Percentiles rank a stretch among this genome's conserved stretches.
Conservation (phyloP, 2,329 filamentous ascomycete genomes). For the Diaporthe aspalathi region DNA sequence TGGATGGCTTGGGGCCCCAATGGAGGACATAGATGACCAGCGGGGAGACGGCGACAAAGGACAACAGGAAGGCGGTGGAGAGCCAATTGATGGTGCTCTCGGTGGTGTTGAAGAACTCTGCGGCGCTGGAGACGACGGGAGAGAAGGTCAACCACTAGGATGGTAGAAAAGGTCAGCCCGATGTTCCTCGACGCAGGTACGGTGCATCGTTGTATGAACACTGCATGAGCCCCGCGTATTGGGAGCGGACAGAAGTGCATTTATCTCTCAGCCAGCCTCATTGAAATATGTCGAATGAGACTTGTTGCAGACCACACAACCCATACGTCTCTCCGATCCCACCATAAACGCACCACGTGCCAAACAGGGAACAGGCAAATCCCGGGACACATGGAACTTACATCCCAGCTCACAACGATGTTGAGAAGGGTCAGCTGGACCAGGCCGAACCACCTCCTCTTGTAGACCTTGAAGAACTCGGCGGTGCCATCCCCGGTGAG, state of each 20-base stretch:
- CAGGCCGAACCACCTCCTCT: conserved; percentile 89
- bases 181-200: conserved; percentile 16
- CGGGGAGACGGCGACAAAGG: conserved; percentile 81
- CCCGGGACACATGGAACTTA: conserved; percentile 62
- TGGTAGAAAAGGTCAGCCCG: conserved; percentile 25
- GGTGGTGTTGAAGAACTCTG: conserved; percentile 79
- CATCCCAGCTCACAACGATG: conserved; percentile 94
- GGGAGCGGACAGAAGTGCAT: not conserved
- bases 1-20: conserved; percentile 80
- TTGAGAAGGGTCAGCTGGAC: conserved; percentile 87
- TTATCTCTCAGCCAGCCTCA: not conserved
- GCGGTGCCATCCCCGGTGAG: conserved; percentile 30
- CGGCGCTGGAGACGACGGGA: conserved; percentile 79
- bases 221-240: not conserved
- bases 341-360: not conserved
- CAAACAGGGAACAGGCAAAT: not conserved
- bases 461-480: conserved; percentile 67
- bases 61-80: conserved; percentile 86
- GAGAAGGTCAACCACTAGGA: conserved; percentile 90
- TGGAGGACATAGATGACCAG: conserved; percentile 82
- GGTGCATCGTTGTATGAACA: not conserved
- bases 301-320: not conserved
- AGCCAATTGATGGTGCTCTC: conserved; percentile 92
- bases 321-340: not conserved
- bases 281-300: not conserved